Evolutionary conservation across 2,329 filamentous ascomycete species (phyloP), one percentile per base, ranked within the genome.

Genomic region (Colletotrichum lindemuthianum): DNA sequence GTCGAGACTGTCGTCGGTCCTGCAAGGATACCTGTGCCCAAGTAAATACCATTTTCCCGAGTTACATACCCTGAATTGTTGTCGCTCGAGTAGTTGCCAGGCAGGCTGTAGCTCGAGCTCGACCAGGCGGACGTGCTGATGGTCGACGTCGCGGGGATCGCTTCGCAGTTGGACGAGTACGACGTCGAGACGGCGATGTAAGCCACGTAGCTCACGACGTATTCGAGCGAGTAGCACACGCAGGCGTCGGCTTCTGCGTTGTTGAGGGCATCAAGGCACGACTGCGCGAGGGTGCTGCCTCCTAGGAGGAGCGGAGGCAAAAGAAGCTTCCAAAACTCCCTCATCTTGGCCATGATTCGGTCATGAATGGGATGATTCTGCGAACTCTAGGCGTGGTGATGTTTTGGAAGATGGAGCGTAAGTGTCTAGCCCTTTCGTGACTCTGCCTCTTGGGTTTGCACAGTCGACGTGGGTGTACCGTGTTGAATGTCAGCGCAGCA

Each of bases 171-270:
- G n/a, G 58, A 60, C 2, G 61, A 51, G n/a, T 51, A 33, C 6
- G 58, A 65, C 13, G 61, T 65, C 15, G 61, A 65, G 10, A 65
- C 45, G 11, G 61, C 61, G 3, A 65, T 41, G 47, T 65, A 65
- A 3, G 61, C 61, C 33, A 65, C 61, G 34, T 65, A 65, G 47
- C 61, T 65, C 49, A 65, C 47, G 8, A 61, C 57, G 15, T 61
- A 65, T 9, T 65, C 61, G 8, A 65, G 45, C 11, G 51, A 55
- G 45, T 61, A 56, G 8, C 61, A 65, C 4, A 65, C 61, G 24
- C 61, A 65, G 11, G 58, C 61, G 10, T 61, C 51, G 10, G 36
- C 52, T 39, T 56, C n/a, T 16, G 45, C 15, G 24, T 41, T 54
- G 58, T 61, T 61, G 34, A 65, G 58, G 4, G 50, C 61, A 15